Base-by-base conservation (phyloP, 139 green algal species). In the Chlamydomonas urium region DNA sequence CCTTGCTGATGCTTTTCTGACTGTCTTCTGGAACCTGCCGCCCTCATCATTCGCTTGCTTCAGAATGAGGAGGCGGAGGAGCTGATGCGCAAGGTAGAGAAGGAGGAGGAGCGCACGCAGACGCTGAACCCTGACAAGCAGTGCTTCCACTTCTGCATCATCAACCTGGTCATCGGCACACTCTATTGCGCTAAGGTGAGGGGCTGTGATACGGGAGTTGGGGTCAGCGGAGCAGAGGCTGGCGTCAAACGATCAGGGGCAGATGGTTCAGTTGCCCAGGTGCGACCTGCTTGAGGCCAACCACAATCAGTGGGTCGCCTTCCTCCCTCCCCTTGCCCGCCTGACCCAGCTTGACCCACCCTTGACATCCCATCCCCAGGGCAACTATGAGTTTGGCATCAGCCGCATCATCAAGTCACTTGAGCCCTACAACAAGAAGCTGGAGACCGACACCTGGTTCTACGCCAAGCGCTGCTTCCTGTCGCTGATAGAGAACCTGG, bases 121-220 rank as follows among this genome's bases (percentile, higher is more conserved):
- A 21, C 53, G 8, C 10, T 67, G 19, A 80, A 90, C 47, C 82
- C 83, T 2, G 77, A 84, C 38, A 90, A 88, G 69, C 71, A 81
- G 65, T 85, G 71, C 71, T 86, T 94, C 61, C 92, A 97, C 79
- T 85, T 95, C 6, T 93, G 87, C 79, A 93, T 97, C 76, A 90
- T 96, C 61, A 97, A 97, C 81, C 76, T 97, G 2, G 90, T 95
- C 34, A 96, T 97, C 69, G 92, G 92, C 34, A 97, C 92, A 31
- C 82, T 97, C 0, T 97, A 97, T 82, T 97, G 91, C 75, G 74
- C 91, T 48, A 97, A 89, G 82, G 82, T 77, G 47, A 2, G 72
- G 23, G 8, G 10, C 14, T 50, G 10, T 50, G 42, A n/a, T n/a
- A n/a, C n/a, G n/a, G n/a, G n/a, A n/a, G n/a, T n/a, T n/a, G n/a